Conservation (phyloP, 257 asterid species). For the Solanum sitiens region DNA sequence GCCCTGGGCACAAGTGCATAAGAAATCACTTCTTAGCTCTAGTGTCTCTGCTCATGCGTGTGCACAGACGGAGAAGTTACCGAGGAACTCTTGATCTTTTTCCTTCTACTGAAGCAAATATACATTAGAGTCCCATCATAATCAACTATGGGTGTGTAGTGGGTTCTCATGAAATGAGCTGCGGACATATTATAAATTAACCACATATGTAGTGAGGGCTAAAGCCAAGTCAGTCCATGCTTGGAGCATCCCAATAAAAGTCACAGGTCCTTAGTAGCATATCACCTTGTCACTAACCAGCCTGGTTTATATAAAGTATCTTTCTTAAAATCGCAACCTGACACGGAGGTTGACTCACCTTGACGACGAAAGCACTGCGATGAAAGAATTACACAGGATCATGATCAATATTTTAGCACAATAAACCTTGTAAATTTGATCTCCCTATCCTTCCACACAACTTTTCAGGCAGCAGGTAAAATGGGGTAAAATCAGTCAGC, state of each 20-base stretch:
- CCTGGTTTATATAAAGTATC: constrained; percentile 63
- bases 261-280: neutral
- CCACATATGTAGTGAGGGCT: neutral
- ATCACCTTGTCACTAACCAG: constrained; percentile 82
- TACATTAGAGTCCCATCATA: neutral
- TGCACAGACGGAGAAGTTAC: neutral
- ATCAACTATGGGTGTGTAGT: neutral
- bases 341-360: constrained; percentile 73
- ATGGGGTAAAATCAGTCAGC: neutral
- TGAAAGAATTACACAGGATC: neutral
- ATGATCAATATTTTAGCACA: neutral
- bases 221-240: neutral
- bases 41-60: neutral
- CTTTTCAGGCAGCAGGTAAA: neutral
- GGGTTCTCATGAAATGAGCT: neutral
- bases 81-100: neutral
- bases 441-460: neutral
- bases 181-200: neutral
- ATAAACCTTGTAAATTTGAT: neutral
- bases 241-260: neutral
- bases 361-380: constrained; percentile 89
- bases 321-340: constrained; percentile 59
- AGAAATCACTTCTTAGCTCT: neutral
- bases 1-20: neutral
- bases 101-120: neutral